Conservation (phyloP, 768 basidiomycete species). For the Chalciporus piperatus region DNA sequence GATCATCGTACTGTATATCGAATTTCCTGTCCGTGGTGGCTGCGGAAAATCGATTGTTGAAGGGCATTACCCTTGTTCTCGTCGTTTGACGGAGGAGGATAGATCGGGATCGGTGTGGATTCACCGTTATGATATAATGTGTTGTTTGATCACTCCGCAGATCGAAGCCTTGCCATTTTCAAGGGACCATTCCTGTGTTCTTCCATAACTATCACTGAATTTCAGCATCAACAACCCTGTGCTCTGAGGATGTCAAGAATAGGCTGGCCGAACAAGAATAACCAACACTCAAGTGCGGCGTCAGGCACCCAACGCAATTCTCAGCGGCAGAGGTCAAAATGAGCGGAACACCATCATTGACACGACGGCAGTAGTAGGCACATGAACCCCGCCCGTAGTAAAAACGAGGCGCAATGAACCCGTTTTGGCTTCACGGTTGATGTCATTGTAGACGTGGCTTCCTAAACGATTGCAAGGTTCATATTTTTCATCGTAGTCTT, state of each 20-base stretch:
- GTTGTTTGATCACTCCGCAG: conserved; percentile 23
- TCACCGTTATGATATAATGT: conserved; percentile 18
- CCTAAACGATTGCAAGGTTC: conserved; percentile 17
- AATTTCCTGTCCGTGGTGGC: conserved; percentile 18
- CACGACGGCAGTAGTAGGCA: neutral
- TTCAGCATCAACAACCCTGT: conserved; percentile 11
- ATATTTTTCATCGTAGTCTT: conserved; percentile 9
- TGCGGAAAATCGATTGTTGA: conserved; percentile 2
- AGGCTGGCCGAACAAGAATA: neutral
- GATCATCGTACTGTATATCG: conserved; percentile 3
- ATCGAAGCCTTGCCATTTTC: conserved; percentile 16
- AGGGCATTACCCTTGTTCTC: neutral
- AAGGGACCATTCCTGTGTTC: conserved; percentile 10
- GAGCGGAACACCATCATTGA: conserved; percentile 1
- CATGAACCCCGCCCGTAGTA: neutral
- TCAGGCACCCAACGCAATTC: neutral
- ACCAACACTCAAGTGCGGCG: neutral
- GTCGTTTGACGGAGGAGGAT: conserved; percentile 1
- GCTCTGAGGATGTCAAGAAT: neutral
- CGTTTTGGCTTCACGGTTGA: conserved; percentile 3
- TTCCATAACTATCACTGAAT: conserved; percentile 30
- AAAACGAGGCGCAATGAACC: conserved; percentile 12
- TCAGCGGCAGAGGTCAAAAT: neutral
- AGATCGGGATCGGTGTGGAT: conserved; percentile 11
- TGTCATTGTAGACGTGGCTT: conserved; percentile 2